A percentile compares a stretch with the other conserved stretches of the same genome.
phyloP scores from a whole-genome alignment of 1,139 yeast species.

The Hyphopichia pseudoburtonii region DNA sequence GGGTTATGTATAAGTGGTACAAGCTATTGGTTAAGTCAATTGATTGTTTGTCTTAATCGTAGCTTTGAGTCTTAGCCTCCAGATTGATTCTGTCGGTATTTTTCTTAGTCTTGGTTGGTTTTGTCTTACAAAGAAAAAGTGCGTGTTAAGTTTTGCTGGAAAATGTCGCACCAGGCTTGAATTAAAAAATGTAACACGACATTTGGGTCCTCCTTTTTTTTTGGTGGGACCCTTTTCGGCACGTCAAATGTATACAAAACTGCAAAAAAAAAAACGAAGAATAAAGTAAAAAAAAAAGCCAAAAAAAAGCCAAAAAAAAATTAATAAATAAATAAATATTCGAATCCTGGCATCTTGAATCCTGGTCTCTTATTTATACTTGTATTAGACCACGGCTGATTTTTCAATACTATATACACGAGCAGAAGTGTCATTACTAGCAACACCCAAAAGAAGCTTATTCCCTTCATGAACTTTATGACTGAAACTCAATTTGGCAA shows the following conservation, averaged over 20 bases:
- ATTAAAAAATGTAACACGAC: not conserved
- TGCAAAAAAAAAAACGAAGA: not conserved
- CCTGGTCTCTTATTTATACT: no score
- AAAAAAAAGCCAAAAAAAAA: no score
- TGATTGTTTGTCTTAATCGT: no score
- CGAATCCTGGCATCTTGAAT: no score
- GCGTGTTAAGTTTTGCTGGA: constrained; percentile 1
- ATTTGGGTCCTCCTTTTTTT: not conserved
- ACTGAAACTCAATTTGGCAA: constrained; percentile 62
- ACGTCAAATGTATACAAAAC: no score
- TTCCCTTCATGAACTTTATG: constrained; percentile 16
- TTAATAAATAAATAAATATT: not conserved
- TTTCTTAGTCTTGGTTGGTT: not conserved
- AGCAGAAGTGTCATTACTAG: constrained; percentile 69
- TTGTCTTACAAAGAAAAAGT: not conserved
- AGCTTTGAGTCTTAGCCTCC: no score
- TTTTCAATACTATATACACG: constrained; percentile 48
- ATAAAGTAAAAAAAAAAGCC: not conserved
- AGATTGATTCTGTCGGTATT: no score
- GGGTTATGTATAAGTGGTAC: no score
- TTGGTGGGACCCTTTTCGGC: not conserved
- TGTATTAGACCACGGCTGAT: not conserved
- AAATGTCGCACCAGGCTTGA: not conserved
- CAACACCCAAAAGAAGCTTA: constrained; percentile 53
- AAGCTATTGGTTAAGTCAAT: no score